Base-by-base conservation (phyloP, 2,329 filamentous ascomycete genomes). In the Phoma sp. region DNA sequence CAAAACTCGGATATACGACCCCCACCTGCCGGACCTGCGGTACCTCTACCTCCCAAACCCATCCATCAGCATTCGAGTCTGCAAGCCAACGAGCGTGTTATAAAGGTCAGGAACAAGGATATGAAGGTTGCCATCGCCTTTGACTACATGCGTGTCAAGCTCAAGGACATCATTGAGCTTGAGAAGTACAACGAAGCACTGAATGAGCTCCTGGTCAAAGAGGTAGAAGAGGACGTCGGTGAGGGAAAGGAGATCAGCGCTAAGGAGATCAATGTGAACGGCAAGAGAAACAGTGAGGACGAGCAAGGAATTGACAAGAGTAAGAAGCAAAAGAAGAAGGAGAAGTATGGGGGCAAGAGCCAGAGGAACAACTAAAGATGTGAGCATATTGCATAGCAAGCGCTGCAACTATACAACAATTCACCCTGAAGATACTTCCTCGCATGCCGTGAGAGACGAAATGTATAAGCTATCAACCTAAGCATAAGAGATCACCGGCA, bases 71-170 rank as follows among this genome's bases (percentile, higher is more conserved):
- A 42, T 1, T 60, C 58, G 0, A 50, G 50, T 1, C 12, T 59
- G 5, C 46, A 47, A 6, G 59, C 64, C 3, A 58, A 66, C 28
- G 67, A 67, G 34, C 61, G 64, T 21, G 61, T 74, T 65, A 74
- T 81, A 14, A 73, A 71, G 33, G 57, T 71, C 5, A 73, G 75
- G 26, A 76, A 72, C 5, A 77, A 75, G 17, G 80, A 85, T 56
- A 83, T 87, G 78, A 85, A 87, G 32, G 84, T 91, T 14, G 81
- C 90, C 53, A 83, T 92, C 50, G 90, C 88, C 1, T 92, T 92
- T 72, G 91, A 95, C 68, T 86, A 90, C 62, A 93, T 93, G 90
- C 78, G 83, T 5, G 84, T 92, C 33, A 86, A 81, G 71, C 76
- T 92, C 25, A 85, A 86, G 7, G 88, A 92, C 61, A 90, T 92